Conservation (phyloP, 2,329 filamentous ascomycete genomes). For the Trichoderma koningiopsis region DNA sequence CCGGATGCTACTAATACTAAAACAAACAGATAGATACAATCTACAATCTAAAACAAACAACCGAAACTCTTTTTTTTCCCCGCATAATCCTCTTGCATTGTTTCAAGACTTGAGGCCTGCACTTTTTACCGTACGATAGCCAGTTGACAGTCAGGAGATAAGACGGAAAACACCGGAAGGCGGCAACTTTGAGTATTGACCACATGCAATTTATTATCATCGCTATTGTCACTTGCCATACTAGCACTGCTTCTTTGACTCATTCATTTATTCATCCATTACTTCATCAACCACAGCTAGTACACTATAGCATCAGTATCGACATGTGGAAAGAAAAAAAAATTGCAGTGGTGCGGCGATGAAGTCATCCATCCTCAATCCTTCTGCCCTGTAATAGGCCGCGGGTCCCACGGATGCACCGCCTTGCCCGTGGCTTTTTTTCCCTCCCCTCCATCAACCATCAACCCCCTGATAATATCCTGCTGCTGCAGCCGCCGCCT, state of each 20-base stretch:
- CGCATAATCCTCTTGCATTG: neutral
- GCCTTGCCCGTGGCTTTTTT: slow-evolving; percentile 11
- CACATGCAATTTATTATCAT: neutral
- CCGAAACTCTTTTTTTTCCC: neutral
- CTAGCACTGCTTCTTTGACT: neutral
- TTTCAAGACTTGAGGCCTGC: neutral
- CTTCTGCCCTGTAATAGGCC: neutral
- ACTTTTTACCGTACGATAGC: slow-evolving; percentile 1
- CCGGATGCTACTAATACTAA: neutral
- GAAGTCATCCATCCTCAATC: slow-evolving; percentile 12
- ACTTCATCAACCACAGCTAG: neutral
- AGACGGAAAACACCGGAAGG: slow-evolving; percentile 18
- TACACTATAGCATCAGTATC: neutral
- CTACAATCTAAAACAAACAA: neutral
- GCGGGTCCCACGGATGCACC: slow-evolving; percentile 18
- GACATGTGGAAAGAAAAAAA: slow-evolving; percentile 24
- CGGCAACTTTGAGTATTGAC: neutral
- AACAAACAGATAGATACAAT: neutral
- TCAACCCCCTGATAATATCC: slow-evolving; percentile 3
- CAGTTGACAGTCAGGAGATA: slow-evolving; percentile 18
- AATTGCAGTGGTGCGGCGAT: slow-evolving; percentile 25
- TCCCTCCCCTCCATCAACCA: slow-evolving; percentile 7
- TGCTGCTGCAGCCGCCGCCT: neutral
- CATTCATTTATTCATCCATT: neutral
- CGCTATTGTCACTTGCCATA: neutral